phyloP scores from a whole-genome alignment of 1,284 basidiomycete genomes.

The Volvariella surrecta region DNA sequence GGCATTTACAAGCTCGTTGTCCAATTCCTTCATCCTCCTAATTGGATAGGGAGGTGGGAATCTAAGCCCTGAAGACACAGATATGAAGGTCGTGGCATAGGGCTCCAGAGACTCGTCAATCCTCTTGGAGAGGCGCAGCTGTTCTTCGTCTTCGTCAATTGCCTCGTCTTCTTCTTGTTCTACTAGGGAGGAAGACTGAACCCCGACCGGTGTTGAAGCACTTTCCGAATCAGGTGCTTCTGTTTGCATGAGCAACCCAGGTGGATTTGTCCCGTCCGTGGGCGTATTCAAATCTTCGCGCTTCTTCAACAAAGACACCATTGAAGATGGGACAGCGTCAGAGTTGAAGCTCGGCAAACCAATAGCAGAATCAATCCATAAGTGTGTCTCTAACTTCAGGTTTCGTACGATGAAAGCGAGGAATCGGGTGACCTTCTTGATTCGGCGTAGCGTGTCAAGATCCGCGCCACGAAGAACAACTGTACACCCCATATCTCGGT shows the following conservation, averaged over 20 bases:
- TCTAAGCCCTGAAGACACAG: constrained; percentile 82
- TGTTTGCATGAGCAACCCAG: neutral
- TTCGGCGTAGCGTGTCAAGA: constrained; percentile 66
- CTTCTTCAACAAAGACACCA: neutral
- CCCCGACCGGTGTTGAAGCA: constrained; percentile 6
- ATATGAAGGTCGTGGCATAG: constrained; percentile 81
- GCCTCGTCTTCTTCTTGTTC: constrained; percentile 41
- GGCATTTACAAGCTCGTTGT: constrained; percentile 59
- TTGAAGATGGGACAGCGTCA: constrained; percentile 47
- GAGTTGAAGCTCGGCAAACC: constrained; percentile 61
- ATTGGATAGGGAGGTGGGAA: constrained; percentile 89
- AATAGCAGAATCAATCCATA: constrained; percentile 92
- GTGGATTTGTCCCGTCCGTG: neutral
- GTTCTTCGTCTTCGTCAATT: constrained; percentile 61
- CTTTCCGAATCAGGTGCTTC: neutral
- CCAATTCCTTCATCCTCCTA: constrained; percentile 78
- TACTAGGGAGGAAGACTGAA: constrained; percentile 14
- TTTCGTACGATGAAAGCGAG: constrained; percentile 89
- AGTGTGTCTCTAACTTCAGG: constrained; percentile 87
- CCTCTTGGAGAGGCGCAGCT: constrained; percentile 54
- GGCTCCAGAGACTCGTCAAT: constrained; percentile 77
- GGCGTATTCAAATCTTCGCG: constrained; percentile 1
- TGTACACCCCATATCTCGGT: constrained; percentile 88
- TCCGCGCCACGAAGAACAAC: constrained; percentile 90
- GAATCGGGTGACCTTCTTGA: constrained; percentile 92